Evolutionary conservation across 2,329 filamentous ascomycete species (phyloP).

Genomic region (Aureobasidium pullulans): DNA sequence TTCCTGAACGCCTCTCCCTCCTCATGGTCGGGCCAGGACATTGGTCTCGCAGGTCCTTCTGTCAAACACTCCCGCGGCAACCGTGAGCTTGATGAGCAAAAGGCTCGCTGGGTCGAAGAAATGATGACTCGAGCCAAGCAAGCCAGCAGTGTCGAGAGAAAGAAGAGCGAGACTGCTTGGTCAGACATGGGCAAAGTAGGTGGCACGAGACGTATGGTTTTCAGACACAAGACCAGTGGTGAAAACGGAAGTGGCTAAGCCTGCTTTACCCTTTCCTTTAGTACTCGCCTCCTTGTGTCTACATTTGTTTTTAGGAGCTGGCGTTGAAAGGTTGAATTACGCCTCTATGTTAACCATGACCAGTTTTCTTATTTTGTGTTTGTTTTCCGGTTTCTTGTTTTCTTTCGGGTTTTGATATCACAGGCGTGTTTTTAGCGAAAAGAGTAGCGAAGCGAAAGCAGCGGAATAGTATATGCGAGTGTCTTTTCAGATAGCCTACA

Average conservation of each 20-base stretch:
- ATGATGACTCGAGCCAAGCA: conserved; percentile 73
- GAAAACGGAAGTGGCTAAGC: not conserved
- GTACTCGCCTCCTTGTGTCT: no score
- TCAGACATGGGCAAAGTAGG: conserved; percentile 66
- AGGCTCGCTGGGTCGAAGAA: conserved; percentile 72
- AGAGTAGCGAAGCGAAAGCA: no score
- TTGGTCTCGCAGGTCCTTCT: conserved; percentile 65
- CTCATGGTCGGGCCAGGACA: conserved; percentile 34
- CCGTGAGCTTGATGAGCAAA: conserved; percentile 53
- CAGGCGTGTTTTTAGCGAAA: no score
- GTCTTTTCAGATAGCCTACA: no score
- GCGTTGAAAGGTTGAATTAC: no score
- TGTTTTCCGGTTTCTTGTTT: no score
- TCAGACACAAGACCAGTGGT: not conserved
- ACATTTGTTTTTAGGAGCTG: no score
- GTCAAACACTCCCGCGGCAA: conserved; percentile 34
- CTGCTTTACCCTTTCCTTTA: no score
- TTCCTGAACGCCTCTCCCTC: conserved; percentile 19
- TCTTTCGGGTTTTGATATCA: no score
- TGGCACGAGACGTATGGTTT: conserved; percentile 60
- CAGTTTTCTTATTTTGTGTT: no score
- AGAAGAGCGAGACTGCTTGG: conserved; percentile 39
- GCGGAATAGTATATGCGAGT: no score
- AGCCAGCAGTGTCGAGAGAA: conserved; percentile 52
- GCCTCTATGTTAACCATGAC: no score